These are phyloP conservation scores for Harringtonia aguacate DNA, from an alignment of 2,329 filamentous ascomycete genomes.

Conservation along the genomic window DNA sequence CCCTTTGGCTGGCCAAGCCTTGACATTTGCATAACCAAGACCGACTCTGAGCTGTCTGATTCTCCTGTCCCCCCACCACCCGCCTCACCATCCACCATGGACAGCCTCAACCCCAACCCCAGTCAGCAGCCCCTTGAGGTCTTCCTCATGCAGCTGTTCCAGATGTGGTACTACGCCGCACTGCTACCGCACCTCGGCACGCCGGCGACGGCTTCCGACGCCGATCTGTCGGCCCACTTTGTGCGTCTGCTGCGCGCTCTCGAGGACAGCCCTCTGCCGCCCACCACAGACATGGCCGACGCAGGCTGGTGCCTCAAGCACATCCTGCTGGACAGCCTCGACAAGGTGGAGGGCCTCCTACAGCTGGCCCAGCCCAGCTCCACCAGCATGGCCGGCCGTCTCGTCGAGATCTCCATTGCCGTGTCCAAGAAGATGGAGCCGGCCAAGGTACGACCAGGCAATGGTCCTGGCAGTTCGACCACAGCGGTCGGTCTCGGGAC, in stretches of 20 bases:
- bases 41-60: too few relatives aligned
- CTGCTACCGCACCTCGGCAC: slow-evolving; percentile 7
- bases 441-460: background rate
- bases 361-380: background rate
- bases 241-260: slow-evolving; percentile 6
- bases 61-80: background rate
- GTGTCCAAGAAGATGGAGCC: background rate
- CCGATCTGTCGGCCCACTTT: background rate
- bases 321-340: slow-evolving; percentile 9
- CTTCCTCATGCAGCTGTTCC: slow-evolving; percentile 7
- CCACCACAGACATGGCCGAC: slow-evolving; percentile 1
- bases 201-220: background rate
- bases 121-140: background rate
- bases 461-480: too few relatives aligned
- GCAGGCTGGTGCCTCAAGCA: slow-evolving; percentile 8
- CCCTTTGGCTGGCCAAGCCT: too few relatives aligned
- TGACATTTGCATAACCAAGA: too few relatives aligned
- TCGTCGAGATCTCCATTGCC: slow-evolving; percentile 8
- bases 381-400: slow-evolving; percentile 4
- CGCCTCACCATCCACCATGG: background rate
- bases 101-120: too few relatives aligned
- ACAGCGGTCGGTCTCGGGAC: too few relatives aligned
- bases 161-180: slow-evolving; percentile 9
- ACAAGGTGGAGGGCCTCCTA: slow-evolving; percentile 5
- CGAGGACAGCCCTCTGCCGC: background rate